Base-by-base conservation (phyloP, 2,329 filamentous ascomycete genomes). In the Chaetomium sp. region DNA sequence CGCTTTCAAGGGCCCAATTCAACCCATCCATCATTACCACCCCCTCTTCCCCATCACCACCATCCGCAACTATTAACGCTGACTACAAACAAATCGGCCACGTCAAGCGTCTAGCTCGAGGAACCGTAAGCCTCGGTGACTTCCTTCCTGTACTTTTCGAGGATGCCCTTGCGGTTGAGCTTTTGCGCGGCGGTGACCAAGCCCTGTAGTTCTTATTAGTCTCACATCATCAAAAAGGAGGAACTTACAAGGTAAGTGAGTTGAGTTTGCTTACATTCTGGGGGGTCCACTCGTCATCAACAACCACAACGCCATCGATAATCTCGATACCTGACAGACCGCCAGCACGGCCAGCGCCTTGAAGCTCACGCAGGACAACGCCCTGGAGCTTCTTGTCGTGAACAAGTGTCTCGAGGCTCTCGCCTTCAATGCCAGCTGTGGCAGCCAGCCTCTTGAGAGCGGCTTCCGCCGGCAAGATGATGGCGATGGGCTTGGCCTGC, bases 211-310 rank as follows among this genome's bases (percentile, higher is more conserved):
- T 5, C 44, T 14, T 36, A 55, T 59, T 27, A 55, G 54, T 40
- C 52, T 27, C 19, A 27, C 19, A 12, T 11, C 11, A 10, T 6
- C 40, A 42, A 11, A 14, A 14, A 10, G 7, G 11, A 12, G 6
- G 4, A 5, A 8, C 9, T 11, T 6, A 42, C 5, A n/a, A 6
- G 40, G 40, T 7, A 43, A 32, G 11, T 19, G 14, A 14, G 1
- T 5, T 6, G 27, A 42, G 37, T 48, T 34, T 76, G 33, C 83
- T 79, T 70, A 87, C 84, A 66, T 88, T 89, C 62, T 88, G 82
- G 45, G 86, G 83, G 8, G 84, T 88, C 86, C 86, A 89, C 70
- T 89, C 86, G 71, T 88, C 85, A 59, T 88, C 85, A 0, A 82
- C 81, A 62, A 89, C 66, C 1, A 88, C 85, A 10, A 88, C 82